A percentile compares a stretch with the other conserved stretches of the same genome.
Evolutionary conservation across 257 asterid species (phyloP).

Genomic region (Henckelia pumila): DNA sequence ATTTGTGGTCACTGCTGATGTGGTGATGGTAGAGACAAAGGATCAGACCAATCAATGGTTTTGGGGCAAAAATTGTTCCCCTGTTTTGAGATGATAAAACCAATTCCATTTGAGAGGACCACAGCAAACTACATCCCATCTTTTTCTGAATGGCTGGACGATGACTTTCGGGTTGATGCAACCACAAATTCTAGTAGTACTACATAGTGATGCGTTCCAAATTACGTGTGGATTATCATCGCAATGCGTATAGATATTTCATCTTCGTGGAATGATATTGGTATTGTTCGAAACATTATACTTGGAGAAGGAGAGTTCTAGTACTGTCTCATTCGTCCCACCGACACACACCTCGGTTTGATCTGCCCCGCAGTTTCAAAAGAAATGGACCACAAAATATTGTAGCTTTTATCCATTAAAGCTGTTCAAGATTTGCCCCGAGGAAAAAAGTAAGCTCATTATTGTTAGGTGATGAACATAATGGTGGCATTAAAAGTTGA

Average conservation of each 20-base stretch:
- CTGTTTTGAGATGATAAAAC: conserved; percentile 31
- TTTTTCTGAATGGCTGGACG: conserved; percentile 5
- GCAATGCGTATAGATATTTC: too few relatives aligned
- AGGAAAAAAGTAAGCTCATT: conserved; percentile 2
- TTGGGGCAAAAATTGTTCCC: conserved; percentile 29
- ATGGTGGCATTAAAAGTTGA: conserved; percentile 19
- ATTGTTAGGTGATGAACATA: conserved; percentile 21
- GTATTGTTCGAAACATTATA: too few relatives aligned
- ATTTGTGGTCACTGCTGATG: neutral
- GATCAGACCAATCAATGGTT: conserved; percentile 27
- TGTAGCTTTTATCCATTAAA: conserved; percentile 32
- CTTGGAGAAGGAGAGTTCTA: neutral
- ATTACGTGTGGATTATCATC: too few relatives aligned
- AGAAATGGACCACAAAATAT: conserved; percentile 29
- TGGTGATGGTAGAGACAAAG: conserved; percentile 23
- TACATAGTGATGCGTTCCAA: too few relatives aligned
- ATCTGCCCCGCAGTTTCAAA: too few relatives aligned
- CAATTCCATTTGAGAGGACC: conserved; percentile 41
- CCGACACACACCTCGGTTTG: neutral
- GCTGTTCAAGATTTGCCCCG: conserved; percentile 24
- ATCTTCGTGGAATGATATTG: too few relatives aligned
- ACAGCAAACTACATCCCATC: conserved; percentile 33
- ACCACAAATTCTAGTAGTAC: neutral
- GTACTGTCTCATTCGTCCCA: neutral
- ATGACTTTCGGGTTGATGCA: neutral